A percentile compares a stretch with the other conserved stretches of the same genome.
phyloP scores from a whole-genome alignment of 2,329 filamentous ascomycete species.

The Nothopassalora personata region DNA sequence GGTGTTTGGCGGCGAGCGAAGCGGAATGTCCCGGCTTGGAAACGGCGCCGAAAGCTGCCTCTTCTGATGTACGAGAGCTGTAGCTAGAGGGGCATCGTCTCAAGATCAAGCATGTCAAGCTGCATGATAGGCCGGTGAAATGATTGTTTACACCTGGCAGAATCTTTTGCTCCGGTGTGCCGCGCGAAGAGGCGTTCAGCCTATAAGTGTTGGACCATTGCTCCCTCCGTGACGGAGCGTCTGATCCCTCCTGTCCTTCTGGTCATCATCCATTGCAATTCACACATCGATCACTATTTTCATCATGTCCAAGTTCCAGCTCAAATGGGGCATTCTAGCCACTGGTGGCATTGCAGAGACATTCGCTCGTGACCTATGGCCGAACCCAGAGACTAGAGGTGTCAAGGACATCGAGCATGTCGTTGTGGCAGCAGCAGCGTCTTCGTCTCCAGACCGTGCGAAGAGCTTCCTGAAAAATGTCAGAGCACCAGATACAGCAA shows the following conservation, averaged over 20 bases:
- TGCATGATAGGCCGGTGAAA: background rate
- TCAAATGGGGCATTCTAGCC: slow-evolving; percentile 43
- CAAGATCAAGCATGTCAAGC: background rate
- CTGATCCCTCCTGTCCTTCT: background rate
- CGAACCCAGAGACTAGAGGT: slow-evolving; percentile 63
- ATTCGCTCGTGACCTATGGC: slow-evolving; percentile 71
- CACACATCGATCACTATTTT: background rate
- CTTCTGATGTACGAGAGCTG: background rate
- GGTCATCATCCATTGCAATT: background rate
- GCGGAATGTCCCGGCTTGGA: background rate
- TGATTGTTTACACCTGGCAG: background rate
- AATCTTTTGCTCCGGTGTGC: background rate
- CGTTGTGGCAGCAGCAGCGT: slow-evolving; percentile 75
- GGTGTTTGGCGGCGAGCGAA: background rate
- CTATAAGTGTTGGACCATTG: background rate
- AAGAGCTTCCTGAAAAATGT: slow-evolving; percentile 66
- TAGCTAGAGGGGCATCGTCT: background rate
- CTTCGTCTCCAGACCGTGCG: slow-evolving; percentile 64
- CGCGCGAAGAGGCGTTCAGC: background rate
- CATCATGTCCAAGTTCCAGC: slow-evolving; percentile 31
- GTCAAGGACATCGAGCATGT: slow-evolving; percentile 70
- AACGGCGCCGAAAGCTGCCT: background rate
- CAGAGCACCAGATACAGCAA: slow-evolving; percentile 61
- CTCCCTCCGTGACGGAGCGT: background rate
- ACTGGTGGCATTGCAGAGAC: slow-evolving; percentile 46